Base-by-base conservation (phyloP, 108 stramenopile genomes). In the Mediolabrus comicus region DNA sequence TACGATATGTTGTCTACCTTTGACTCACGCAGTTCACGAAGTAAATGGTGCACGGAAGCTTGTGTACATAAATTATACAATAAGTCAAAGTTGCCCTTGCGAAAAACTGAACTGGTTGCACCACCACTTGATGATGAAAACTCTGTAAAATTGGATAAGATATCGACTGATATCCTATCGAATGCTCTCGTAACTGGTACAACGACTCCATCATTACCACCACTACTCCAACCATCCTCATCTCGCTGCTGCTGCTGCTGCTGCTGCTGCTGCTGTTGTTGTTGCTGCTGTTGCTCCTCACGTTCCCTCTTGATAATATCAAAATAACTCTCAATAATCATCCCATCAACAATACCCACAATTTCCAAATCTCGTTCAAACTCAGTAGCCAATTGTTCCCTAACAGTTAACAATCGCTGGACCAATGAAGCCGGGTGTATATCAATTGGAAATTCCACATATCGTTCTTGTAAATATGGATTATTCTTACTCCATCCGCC, bases 41-140 rank as follows among this genome's bases (percentile, higher is more conserved):
- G 59, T 22, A 94, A 69, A 13, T 87, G 75, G 49, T 95, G 93
- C n/a, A 88, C 71, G 11, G 82, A 65, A 65, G 88, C 90, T 43
- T 92, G 93, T 7, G 90, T 95, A 12, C 82, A 77, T 7, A 95
- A 64, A 11, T 82, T 69, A 36, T 81, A 63, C 4, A 95, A 61
- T 16, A 95, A 63, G 52, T 95, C 93, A 60, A 95, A 92, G 60
- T 90, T 95, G 3, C 87, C 84, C 34, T 76, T 63, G 22, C 93
- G 82, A 16, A 88, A 83, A 14, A 88, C 87, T 12, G 87, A 87
- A 11, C 38, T 39, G 38, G 14, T 38, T 38, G 36, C 10, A 14
- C 14, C 12, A 14, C 38, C 38, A 39, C 7, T 39, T 39, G 38
- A 39, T 11, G 89, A 80, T 25, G 31, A 69, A 22, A 52, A 62